phyloP scores from a whole-genome alignment of 2,329 filamentous ascomycete species.

The Neonectria punicea region DNA sequence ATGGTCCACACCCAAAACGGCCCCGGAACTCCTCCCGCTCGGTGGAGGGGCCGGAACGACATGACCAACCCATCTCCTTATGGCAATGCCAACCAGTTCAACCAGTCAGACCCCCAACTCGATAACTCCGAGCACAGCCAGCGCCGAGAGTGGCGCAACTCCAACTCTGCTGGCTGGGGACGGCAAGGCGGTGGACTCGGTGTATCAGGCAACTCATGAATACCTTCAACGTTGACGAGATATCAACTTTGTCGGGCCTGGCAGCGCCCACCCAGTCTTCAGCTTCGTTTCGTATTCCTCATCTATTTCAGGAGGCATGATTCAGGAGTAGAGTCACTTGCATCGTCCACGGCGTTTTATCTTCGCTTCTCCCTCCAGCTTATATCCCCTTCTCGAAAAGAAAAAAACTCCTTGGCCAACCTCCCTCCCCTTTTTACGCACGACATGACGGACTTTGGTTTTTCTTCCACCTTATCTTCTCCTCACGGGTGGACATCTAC shows the following conservation, averaged over 20 bases:
- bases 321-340: conserved; percentile 50
- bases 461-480: conserved; percentile 25
- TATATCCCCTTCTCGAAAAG: conserved; percentile 31
- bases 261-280: conserved; percentile 22
- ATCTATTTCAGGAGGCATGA: conserved; percentile 43
- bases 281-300: conserved; percentile 34
- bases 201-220: conserved; percentile 57
- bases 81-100: conserved; percentile 52
- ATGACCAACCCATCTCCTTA: conserved; percentile 57
- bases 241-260: conserved; percentile 31
- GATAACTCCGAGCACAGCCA: conserved; percentile 55
- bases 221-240: conserved; percentile 25
- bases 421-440: conserved; percentile 30
- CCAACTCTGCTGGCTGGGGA: conserved; percentile 54
- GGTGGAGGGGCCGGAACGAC: conserved; percentile 60
- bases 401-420: conserved; percentile 33
- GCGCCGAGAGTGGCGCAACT: conserved; percentile 68
- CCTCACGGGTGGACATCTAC: not conserved
- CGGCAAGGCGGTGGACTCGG: conserved; percentile 62
- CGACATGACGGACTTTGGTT: conserved; percentile 37
- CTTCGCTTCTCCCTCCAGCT: conserved; percentile 36
- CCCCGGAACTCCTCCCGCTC: conserved; percentile 61
- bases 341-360: conserved; percentile 53
- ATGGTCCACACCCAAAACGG: conserved; percentile 51
- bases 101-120: conserved; percentile 55